These are phyloP conservation scores for Sordaria brevicollis DNA, from an alignment of 495 filamentous ascomycete genomes.

Conservation along the genomic window DNA sequence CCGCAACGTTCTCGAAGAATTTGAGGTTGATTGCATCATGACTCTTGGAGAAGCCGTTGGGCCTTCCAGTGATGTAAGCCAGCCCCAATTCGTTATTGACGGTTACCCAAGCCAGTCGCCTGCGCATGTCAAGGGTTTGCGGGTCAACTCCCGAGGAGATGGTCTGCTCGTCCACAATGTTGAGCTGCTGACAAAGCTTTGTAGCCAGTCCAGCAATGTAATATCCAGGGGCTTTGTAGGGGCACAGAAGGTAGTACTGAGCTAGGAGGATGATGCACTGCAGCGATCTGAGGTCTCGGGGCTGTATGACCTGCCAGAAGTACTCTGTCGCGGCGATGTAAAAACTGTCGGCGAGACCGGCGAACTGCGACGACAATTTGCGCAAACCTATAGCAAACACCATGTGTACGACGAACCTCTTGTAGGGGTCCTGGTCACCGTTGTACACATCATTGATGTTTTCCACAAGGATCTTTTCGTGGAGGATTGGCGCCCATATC, in stretches of 20 bases:
- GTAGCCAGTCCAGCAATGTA: slow-evolving; percentile 82
- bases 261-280: slow-evolving; percentile 82
- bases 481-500: slow-evolving; percentile 71
- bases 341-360: slow-evolving; percentile 81
- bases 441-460: slow-evolving; percentile 72
- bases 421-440: slow-evolving; percentile 62
- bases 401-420: slow-evolving; percentile 79
- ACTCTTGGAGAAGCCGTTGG: slow-evolving; percentile 67
- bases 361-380: slow-evolving; percentile 67
- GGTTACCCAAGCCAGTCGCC: slow-evolving; percentile 78
- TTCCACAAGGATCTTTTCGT: slow-evolving; percentile 67
- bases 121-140: slow-evolving; percentile 75
- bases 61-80: slow-evolving; percentile 74
- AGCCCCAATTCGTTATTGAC: slow-evolving; percentile 78
- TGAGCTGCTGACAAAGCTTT: slow-evolving; percentile 76
- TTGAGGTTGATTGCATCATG: slow-evolving; percentile 71
- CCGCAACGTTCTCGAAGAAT: slow-evolving; percentile 69
- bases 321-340: slow-evolving; percentile 77
- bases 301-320: slow-evolving; percentile 64
- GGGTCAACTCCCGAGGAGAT: slow-evolving; percentile 53
- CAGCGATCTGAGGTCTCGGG: slow-evolving; percentile 77
- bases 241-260: slow-evolving; percentile 85
- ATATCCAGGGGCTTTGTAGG: slow-evolving; percentile 79
- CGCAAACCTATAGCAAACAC: slow-evolving; percentile 89
- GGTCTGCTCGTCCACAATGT: slow-evolving; percentile 75